phyloP scores from a whole-genome alignment of 495 filamentous ascomycete genomes.

The Trichocladium antarcticum region DNA sequence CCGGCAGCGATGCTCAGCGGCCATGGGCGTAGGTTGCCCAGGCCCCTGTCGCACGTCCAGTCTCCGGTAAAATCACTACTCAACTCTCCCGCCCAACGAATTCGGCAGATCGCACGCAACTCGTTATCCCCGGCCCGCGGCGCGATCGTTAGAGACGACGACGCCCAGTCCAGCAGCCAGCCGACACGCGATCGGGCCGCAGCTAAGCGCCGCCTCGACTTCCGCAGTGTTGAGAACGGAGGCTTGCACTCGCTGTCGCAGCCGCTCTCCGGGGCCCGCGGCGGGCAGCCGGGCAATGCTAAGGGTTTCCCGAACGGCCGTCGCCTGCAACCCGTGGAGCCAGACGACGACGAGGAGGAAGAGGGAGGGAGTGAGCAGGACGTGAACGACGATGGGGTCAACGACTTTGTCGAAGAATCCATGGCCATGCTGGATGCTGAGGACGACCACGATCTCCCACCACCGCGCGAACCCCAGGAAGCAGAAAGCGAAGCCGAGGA shows the following conservation, averaged over 20 bases:
- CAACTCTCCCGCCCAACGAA: slow-evolving; percentile 46
- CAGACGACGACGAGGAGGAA: slow-evolving; percentile 22
- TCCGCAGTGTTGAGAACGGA: slow-evolving; percentile 20
- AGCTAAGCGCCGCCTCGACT: slow-evolving; percentile 32
- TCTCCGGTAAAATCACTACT: slow-evolving; percentile 47
- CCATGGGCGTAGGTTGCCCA: slow-evolving; percentile 32
- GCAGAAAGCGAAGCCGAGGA: slow-evolving; percentile 21
- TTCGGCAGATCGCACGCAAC: slow-evolving; percentile 33
- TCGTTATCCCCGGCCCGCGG: slow-evolving; percentile 27
- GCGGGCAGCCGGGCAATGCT: not conserved
- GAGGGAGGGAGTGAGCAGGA: slow-evolving; percentile 16
- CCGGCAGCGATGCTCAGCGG: slow-evolving; percentile 24
- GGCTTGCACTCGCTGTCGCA: slow-evolving; percentile 20
- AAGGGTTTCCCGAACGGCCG: slow-evolving; percentile 5
- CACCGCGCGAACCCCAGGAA: slow-evolving; percentile 13
- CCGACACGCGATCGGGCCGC: slow-evolving; percentile 5
- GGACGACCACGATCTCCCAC: slow-evolving; percentile 14
- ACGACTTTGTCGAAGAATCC: slow-evolving; percentile 25
- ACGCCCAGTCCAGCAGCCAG: slow-evolving; percentile 12
- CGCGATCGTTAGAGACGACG: slow-evolving; percentile 8
- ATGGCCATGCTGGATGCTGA: slow-evolving; percentile 28
- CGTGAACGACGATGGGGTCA: slow-evolving; percentile 13
- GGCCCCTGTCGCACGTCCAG: slow-evolving; percentile 37
- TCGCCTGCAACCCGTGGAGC: slow-evolving; percentile 4
- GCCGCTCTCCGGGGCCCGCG: not conserved